Conservation (phyloP, 2,329 filamentous ascomycete species). For the Sporothrix euskadiensis region DNA sequence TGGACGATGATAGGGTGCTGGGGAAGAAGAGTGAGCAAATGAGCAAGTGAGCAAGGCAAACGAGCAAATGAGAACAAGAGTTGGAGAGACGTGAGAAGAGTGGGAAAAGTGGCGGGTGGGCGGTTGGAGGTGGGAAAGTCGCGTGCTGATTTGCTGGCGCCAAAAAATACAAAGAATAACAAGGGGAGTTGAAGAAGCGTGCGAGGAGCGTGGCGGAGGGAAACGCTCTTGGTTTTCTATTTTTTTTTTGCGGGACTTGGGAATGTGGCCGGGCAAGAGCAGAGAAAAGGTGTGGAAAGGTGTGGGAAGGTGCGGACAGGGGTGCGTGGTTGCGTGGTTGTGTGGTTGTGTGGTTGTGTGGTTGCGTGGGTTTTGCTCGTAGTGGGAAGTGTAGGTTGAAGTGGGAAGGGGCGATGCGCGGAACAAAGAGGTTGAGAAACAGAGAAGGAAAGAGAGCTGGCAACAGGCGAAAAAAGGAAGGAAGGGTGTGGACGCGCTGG, state of each 20-base stretch:
- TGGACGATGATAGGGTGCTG: conserved; percentile 55
- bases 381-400: background rate
- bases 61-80: conserved; percentile 24
- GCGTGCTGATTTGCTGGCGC: conserved; percentile 53
- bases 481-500: conserved; percentile 3
- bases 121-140: conserved; percentile 41
- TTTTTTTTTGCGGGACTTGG: conserved; percentile 8
- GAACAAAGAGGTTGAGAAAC: background rate
- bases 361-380: too few species aligned
- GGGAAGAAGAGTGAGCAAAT: background rate
- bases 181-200: background rate
- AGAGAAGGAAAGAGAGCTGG: background rate
- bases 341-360: too few species aligned
- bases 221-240: conserved; percentile 11
- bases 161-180: background rate
- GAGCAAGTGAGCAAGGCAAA: conserved; percentile 32
- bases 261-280: background rate
- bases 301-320: conserved; percentile 8
- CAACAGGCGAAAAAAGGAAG: background rate
- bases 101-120: background rate
- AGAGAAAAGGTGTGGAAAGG: background rate
- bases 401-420: conserved; percentile 8
- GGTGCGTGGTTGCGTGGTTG: background rate
- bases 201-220: background rate
- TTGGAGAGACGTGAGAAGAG: background rate